Percentiles rank a stretch among this genome's conserved stretches.
Evolutionary conservation across 805 yeast genomes (phyloP).

Genomic region (Monosporozyma aerobia): DNA sequence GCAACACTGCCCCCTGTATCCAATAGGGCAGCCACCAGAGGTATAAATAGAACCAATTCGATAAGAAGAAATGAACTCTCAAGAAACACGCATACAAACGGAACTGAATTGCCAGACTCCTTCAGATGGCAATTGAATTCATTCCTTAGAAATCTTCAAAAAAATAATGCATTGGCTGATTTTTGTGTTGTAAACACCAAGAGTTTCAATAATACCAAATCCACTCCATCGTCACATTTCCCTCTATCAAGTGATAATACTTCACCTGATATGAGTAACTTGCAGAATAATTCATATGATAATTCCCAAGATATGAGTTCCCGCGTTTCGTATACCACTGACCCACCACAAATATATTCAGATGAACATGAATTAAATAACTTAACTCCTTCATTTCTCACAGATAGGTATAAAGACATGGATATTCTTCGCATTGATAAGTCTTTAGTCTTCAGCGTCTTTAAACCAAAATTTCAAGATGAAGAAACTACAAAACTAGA

Average conservation of each 20-base stretch:
- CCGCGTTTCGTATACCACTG: background rate
- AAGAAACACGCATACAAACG: background rate
- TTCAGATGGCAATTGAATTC: constrained; percentile 10
- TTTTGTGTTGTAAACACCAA: constrained; percentile 10
- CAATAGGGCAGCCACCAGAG: background rate
- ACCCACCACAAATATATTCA: background rate
- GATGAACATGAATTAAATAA: background rate
- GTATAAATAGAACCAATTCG: background rate
- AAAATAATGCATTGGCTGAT: constrained; percentile 17
- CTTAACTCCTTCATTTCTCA: constrained; percentile 14
- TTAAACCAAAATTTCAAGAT: constrained; percentile 19
- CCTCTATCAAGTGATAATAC: background rate
- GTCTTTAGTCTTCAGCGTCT: constrained; percentile 11
- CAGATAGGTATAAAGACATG: constrained; percentile 20
- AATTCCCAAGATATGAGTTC: background rate
- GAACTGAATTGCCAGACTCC: background rate
- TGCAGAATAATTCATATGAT: background rate
- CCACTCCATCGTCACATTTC: background rate
- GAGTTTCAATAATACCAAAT: background rate
- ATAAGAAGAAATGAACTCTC: background rate
- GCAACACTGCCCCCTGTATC: background rate
- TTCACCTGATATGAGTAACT: background rate
- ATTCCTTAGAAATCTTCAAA: constrained; percentile 13
- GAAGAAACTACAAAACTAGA: constrained; percentile 14
- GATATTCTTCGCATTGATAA: constrained; percentile 18